These are phyloP conservation scores for Crithidia acanthocephali DNA, from an alignment of 208 protist species.

Conservation along the genomic window DNA sequence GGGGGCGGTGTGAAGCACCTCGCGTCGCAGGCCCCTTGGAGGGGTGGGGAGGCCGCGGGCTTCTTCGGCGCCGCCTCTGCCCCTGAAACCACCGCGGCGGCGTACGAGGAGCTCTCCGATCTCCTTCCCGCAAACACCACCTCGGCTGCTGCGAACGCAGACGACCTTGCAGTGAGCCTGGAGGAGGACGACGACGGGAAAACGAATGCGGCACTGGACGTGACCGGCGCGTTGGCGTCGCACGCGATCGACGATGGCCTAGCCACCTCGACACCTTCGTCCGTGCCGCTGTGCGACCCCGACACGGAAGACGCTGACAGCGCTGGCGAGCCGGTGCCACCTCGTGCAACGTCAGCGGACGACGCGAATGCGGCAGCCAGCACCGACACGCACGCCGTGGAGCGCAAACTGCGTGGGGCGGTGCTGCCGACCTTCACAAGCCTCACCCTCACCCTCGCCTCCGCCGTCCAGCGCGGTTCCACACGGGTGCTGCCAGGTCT, in stretches of 20 bases:
- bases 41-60: neutral
- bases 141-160: neutral
- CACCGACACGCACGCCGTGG: neutral
- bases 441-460: neutral
- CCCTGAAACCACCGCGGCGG: neutral
- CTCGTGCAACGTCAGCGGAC: neutral
- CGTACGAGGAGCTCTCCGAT: conserved; percentile 23
- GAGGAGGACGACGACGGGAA: neutral
- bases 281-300: no score
- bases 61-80: neutral
- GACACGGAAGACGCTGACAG: no score
- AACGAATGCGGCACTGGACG: no score
- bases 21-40: neutral
- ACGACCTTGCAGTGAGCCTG: neutral
- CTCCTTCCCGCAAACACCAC: neutral
- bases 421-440: neutral
- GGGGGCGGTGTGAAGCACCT: neutral
- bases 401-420: neutral
- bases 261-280: no score
- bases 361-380: neutral
- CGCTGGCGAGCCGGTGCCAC: no score
- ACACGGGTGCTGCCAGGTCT: conserved; percentile 46
- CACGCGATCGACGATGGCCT: no score
- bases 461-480: conserved; percentile 12
- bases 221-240: no score